Evolutionary conservation across 2,329 filamentous ascomycete species (phyloP).

Genomic region (Apiospora marii): DNA sequence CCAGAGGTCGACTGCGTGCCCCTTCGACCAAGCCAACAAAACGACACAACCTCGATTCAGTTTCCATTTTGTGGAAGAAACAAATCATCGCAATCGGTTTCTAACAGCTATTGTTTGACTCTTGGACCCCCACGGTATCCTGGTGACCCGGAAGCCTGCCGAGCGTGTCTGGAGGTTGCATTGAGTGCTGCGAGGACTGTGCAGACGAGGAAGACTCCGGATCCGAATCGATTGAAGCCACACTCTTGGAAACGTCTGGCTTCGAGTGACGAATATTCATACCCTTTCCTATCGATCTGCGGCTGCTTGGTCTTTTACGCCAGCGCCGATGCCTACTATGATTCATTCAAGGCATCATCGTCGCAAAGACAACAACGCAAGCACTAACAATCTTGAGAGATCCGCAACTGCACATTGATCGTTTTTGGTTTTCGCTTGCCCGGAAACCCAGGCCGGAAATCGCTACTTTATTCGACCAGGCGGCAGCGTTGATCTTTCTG

Average conservation of each 20-base stretch:
- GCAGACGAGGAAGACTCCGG: background rate
- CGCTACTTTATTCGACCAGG: background rate
- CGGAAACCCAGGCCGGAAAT: background rate
- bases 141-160: constrained; percentile 1
- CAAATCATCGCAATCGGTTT: background rate
- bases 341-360: constrained; percentile 1
- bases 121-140: background rate
- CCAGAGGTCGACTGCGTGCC: background rate
- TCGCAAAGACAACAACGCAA: constrained; percentile 7
- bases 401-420: background rate
- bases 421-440: background rate
- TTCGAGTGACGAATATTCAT: background rate
- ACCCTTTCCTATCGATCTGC: no score
- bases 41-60: background rate
- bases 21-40: background rate
- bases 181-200: background rate
- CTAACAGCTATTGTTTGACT: background rate
- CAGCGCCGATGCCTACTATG: background rate
- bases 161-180: background rate
- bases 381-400: background rate
- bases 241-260: background rate
- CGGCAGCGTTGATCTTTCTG: background rate
- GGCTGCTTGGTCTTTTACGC: background rate
- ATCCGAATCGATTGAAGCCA: background rate
- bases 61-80: background rate